A percentile compares a stretch with the other conserved stretches of the same genome.
Conservation (phyloP, 768 basidiomycete species). For the Cubamyces sp. region DNA sequence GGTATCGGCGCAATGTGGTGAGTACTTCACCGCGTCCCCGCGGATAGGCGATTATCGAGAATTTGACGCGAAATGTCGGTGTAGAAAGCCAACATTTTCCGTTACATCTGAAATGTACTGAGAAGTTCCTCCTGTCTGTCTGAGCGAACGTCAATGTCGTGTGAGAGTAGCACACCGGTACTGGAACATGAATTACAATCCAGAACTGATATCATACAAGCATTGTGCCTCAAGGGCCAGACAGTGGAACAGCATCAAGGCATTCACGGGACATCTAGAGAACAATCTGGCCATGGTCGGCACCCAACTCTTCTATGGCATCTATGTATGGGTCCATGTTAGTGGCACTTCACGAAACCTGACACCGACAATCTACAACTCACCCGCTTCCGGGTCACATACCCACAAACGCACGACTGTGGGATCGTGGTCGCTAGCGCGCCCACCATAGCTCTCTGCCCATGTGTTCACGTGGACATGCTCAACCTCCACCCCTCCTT, state of each 20-base stretch:
- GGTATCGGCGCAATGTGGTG: conserved; percentile 27
- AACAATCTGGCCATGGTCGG: background rate
- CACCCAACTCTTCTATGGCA: background rate
- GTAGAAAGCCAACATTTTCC: conserved; percentile 31
- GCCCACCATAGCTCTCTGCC: conserved; percentile 44
- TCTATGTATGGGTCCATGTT: background rate
- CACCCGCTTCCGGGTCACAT: conserved; percentile 38
- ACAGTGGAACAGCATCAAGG: no score
- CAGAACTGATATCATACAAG: no score
- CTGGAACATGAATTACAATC: no score
- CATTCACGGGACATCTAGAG: background rate
- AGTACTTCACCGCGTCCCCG: background rate
- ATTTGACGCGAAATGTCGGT: background rate
- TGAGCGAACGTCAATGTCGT: no score
- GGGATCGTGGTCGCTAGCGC: conserved; percentile 66
- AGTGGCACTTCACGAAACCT: background rate
- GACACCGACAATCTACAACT: background rate
- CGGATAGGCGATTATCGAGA: no score
- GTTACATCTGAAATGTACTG: conserved; percentile 17
- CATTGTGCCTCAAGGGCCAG: no score
- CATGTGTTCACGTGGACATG: conserved; percentile 68
- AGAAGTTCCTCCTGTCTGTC: background rate
- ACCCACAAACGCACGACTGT: conserved; percentile 54
- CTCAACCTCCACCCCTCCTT: conserved; percentile 41
- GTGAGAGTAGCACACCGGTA: no score